Conservation (phyloP, 2,329 filamentous ascomycete species). For the Hymenoscyphus repandus region DNA sequence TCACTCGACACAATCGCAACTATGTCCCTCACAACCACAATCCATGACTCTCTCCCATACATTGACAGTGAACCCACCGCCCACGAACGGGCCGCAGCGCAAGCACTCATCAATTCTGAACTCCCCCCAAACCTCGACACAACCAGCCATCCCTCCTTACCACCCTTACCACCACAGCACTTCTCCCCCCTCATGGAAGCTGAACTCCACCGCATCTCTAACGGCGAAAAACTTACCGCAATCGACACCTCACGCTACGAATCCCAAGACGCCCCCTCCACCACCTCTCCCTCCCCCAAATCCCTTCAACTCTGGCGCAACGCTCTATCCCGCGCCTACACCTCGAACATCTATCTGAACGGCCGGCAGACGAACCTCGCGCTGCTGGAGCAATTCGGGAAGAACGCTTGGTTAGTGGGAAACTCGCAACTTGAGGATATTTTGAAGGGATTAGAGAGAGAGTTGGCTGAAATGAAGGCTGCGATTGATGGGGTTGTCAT, state of each 20-base stretch:
- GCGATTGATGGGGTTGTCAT: constrained; percentile 71
- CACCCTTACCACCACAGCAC: constrained; percentile 46
- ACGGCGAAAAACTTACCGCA: constrained; percentile 52
- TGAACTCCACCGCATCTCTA: constrained; percentile 64
- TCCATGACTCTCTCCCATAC: constrained; percentile 38
- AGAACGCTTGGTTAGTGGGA: constrained; percentile 84
- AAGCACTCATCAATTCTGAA: constrained; percentile 65
- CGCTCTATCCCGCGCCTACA: constrained; percentile 44
- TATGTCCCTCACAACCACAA: constrained; percentile 24
- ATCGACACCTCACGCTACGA: constrained; percentile 83
- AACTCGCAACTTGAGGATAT: constrained; percentile 77
- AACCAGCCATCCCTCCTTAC: constrained; percentile 47
- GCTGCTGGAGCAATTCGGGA: constrained; percentile 45
- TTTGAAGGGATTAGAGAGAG: constrained; percentile 63
- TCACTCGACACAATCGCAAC: constrained; percentile 1
- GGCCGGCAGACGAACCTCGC: constrained; percentile 26
- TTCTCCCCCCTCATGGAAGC: constrained; percentile 63
- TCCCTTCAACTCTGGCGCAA: constrained; percentile 10
- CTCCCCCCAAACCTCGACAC: constrained; percentile 33
- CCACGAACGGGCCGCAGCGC: constrained; percentile 58
- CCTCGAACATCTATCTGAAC: constrained; percentile 51
- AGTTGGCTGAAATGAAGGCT: constrained; percentile 62
- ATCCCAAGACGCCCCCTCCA: constrained; percentile 55
- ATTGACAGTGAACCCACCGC: constrained; percentile 70
- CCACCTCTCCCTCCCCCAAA: constrained; percentile 32